Percentiles rank a stretch among this genome's conserved stretches.
Evolutionary conservation across 108 stramenopile species (phyloP).

Genomic region (Pelagomonas calceolata): DNA sequence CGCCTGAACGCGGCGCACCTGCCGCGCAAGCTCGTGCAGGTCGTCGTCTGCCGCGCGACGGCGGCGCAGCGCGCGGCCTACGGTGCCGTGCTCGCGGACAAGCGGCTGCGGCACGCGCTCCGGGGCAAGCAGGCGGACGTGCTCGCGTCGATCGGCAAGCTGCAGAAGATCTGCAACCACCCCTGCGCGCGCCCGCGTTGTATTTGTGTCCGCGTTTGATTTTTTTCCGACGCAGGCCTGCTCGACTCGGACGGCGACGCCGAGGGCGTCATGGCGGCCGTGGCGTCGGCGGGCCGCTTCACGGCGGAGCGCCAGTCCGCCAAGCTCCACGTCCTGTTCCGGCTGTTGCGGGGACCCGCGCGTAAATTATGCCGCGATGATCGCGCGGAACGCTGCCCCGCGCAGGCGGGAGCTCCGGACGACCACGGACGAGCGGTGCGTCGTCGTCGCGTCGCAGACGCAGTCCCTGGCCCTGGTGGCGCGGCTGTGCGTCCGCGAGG

Average conservation of each 20-base stretch:
- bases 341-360: constrained; percentile 86
- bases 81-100: constrained; percentile 13
- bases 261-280: no score
- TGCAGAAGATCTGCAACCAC: constrained; percentile 17
- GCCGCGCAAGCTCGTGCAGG: constrained; percentile 43
- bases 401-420: no score
- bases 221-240: no score
- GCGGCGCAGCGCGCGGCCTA: constrained; percentile 31
- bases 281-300: neutral
- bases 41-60: constrained; percentile 35
- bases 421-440: constrained; percentile 92
- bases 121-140: neutral
- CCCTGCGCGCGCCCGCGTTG: no score
- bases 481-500: constrained; percentile 74
- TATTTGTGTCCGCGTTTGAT: no score
- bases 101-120: neutral
- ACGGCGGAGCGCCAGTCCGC: constrained; percentile 24
- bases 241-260: neutral
- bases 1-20: constrained; percentile 40
- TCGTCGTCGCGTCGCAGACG: constrained; percentile 92
- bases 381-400: no score
- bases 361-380: constrained; percentile 61
- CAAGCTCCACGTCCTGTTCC: constrained; percentile 84
- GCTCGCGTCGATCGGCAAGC: neutral
- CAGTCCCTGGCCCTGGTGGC: constrained; percentile 91